Evolutionary conservation across 1,284 basidiomycete genomes (phyloP).

Genomic region (Rhodofomes roseus): DNA sequence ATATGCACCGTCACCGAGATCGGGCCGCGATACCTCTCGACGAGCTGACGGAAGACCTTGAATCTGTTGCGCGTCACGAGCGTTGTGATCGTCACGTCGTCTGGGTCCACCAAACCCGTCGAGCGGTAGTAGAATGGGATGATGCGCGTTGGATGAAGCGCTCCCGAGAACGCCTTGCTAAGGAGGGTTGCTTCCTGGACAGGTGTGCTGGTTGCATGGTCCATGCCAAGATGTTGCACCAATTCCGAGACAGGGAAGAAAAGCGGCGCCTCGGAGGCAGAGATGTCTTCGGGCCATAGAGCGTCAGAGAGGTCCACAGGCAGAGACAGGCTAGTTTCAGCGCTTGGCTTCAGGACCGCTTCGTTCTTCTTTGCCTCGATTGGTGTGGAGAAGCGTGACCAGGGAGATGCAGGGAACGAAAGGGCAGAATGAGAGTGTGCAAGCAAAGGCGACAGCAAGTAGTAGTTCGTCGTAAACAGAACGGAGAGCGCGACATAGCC

Average conservation of each 20-base stretch:
- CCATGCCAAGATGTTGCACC: neutral
- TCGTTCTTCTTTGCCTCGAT: neutral
- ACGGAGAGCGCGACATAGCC: slow-evolving; percentile 10
- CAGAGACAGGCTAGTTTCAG: neutral
- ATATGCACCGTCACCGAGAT: slow-evolving; percentile 81
- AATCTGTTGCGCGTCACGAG: slow-evolving; percentile 79
- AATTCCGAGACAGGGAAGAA: slow-evolving; percentile 3
- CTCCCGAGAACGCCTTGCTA: slow-evolving; percentile 64
- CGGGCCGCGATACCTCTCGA: slow-evolving; percentile 73
- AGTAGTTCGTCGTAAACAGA: slow-evolving; percentile 6
- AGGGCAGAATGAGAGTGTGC: neutral
- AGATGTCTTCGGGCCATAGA: slow-evolving; percentile 8
- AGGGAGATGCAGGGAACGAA: neutral
- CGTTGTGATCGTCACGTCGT: slow-evolving; percentile 82
- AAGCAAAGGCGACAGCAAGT: neutral
- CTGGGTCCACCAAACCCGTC: slow-evolving; percentile 39
- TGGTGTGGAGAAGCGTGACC: neutral
- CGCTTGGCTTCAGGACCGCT: neutral
- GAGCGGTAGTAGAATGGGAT: slow-evolving; percentile 80
- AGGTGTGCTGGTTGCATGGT: slow-evolving; percentile 1
- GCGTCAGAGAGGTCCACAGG: slow-evolving; percentile 5
- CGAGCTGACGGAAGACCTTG: slow-evolving; percentile 64
- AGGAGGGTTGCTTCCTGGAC: slow-evolving; percentile 31
- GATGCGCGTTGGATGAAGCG: slow-evolving; percentile 68
- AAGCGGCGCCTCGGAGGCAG: neutral